Conservation (phyloP, 352 stramenopile genomes). For the Globisporangium spinosum region DNA sequence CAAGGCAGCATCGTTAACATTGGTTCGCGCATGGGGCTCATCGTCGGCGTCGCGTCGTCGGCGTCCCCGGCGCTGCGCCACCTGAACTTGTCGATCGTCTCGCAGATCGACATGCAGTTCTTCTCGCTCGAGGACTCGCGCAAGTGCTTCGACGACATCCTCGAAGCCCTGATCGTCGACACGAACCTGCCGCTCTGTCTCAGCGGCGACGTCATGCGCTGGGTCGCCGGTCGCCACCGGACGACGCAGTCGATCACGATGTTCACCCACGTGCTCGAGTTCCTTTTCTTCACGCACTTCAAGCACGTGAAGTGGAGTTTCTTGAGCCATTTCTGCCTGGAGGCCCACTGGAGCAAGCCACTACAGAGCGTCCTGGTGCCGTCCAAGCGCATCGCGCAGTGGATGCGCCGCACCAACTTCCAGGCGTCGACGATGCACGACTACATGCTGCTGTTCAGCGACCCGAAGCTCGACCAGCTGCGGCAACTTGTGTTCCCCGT, state of each 20-base stretch:
- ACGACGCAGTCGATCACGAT: constrained; percentile 61
- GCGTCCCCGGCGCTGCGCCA: constrained; percentile 62
- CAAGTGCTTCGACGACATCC: constrained; percentile 71
- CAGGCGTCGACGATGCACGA: constrained; percentile 19
- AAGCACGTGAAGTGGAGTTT: constrained; percentile 51
- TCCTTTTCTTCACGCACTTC: constrained; percentile 66
- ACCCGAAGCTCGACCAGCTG: constrained; percentile 22
- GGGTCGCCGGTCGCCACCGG: constrained; percentile 43
- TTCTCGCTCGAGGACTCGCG: constrained; percentile 74
- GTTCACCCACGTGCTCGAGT: constrained; percentile 61
- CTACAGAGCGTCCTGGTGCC: constrained; percentile 17
- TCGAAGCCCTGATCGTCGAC: constrained; percentile 68
- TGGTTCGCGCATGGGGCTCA: constrained; percentile 40
- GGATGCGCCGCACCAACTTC: constrained; percentile 18
- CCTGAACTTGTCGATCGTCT: constrained; percentile 52
- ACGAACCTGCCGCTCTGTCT: constrained; percentile 55
- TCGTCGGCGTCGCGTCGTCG: constrained; percentile 65
- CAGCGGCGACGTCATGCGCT: constrained; percentile 40
- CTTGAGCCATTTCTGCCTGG: constrained; percentile 40
- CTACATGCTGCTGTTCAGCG: constrained; percentile 34
- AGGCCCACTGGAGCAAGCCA: constrained; percentile 24
- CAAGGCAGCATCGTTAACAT: background rate
- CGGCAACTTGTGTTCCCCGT: constrained; percentile 10
- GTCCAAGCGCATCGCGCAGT: constrained; percentile 19
- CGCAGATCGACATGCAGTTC: constrained; percentile 66